Base-by-base conservation (phyloP, 2,329 filamentous ascomycete species). In the Cyanodermella asteris region DNA sequence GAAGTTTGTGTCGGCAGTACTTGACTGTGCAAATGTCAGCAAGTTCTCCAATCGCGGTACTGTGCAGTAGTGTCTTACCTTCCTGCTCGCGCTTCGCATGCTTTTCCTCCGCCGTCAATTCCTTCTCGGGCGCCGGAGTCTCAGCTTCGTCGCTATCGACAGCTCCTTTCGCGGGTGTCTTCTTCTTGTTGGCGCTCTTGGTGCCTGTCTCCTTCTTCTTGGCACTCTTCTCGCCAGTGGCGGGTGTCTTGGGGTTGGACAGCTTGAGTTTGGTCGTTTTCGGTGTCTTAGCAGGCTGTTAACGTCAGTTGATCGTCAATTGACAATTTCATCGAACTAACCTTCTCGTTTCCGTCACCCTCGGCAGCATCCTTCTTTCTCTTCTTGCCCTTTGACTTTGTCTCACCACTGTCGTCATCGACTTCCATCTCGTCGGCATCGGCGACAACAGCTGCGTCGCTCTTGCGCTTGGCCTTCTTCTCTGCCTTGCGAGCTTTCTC, bases 1-100 rank as follows among this genome's bases (percentile, higher is more conserved):
- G 87, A 17, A 97, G 68, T 46, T 82, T 80, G 51, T 97, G 84
- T 34, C 87, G 75, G 19, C 93, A 64, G 48, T 90, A 94, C 16
- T 93, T 56, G n/a, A 97, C 80, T 65, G 27, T 4, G 20, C 16
- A 10, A 11, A 22, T 44, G 34, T 44, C 35, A 22, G 8, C 3
- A n/a, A 25, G 5, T 19, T 11, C 11, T 18, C 2, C 13, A 18
- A 23, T 12, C 12, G 4, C 12, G 8, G 14, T 23, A 22, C 13
- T 28, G 16, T 15, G 22, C 7, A 18, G 24, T 15, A 14, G 5
- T 15, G 21, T 31, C 47, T 37, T 46, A 61, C 55, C 46, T 33
- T 60, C 55, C 49, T 67, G 67, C 45, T 68, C 55, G 33, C 60
- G 63, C 45, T 63, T 64, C 29, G 57, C 52, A 22, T 59, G 52